Evolutionary conservation across 2,329 filamentous ascomycete genomes (phyloP).

Genomic region (Scopulariopsis brevicaulis): DNA sequence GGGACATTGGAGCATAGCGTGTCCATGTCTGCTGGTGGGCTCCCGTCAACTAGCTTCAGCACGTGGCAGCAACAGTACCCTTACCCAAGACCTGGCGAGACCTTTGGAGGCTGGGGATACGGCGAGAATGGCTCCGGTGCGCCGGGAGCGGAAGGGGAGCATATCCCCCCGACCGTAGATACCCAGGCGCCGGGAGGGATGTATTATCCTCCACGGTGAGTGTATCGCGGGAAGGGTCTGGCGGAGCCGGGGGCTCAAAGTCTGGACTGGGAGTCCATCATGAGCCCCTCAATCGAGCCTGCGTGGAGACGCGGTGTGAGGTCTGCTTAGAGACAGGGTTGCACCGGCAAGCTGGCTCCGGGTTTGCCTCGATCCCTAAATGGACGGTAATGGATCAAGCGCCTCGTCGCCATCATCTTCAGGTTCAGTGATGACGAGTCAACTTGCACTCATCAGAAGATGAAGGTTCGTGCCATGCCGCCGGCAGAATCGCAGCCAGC

Average conservation of each 20-base stretch:
- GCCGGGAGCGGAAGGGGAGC: constrained; percentile 9
- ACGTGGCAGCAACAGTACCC: constrained; percentile 33
- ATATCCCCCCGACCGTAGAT: constrained; percentile 12
- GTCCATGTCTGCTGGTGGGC: constrained; percentile 25
- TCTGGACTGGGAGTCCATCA: background rate
- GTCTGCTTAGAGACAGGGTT: background rate
- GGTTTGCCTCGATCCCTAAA: too few species aligned
- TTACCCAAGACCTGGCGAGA: constrained; percentile 25
- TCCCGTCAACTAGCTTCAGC: constrained; percentile 24
- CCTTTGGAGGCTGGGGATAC: constrained; percentile 26
- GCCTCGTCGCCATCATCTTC: too few species aligned
- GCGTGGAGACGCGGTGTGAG: background rate
- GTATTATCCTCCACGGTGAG: constrained; percentile 20
- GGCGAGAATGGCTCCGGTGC: constrained; percentile 12
- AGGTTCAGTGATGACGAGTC: too few species aligned
- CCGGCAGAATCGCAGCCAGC: background rate
- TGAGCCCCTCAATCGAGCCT: background rate
- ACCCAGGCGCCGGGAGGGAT: constrained; percentile 13
- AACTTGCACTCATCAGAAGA: too few species aligned
- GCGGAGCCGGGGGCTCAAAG: background rate
- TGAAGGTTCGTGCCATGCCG: too few species aligned
- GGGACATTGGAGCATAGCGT: constrained; percentile 19
- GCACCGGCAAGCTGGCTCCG: too few species aligned
- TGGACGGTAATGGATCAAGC: too few species aligned
- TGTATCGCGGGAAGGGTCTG: background rate